Conservation (phyloP, 2,329 filamentous ascomycete genomes). For the Arthrobotrys conoides region DNA sequence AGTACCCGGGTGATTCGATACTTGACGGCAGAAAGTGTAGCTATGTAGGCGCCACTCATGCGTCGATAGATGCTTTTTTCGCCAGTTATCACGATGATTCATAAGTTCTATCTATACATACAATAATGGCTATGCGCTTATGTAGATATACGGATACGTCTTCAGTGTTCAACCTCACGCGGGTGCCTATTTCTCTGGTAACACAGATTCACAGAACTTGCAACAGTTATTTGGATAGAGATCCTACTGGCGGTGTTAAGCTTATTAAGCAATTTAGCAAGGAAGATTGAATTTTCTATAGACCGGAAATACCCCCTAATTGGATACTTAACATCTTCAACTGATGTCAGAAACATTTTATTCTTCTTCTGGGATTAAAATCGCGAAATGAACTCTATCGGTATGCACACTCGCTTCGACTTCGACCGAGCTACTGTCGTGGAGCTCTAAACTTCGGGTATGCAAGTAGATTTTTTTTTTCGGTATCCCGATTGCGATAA, state of each 20-base stretch:
- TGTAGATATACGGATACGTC: neutral
- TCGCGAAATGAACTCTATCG: neutral
- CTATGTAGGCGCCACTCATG: neutral
- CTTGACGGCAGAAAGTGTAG: neutral
- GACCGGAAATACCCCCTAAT: neutral
- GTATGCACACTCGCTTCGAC: neutral
- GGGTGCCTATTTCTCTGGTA: slow-evolving; percentile 10
- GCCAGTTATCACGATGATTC: neutral
- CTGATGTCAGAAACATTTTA: neutral
- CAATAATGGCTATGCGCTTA: slow-evolving; percentile 5
- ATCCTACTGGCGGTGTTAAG: neutral
- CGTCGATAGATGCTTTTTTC: neutral
- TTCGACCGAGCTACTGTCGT: slow-evolving; percentile 1
- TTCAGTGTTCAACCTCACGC: neutral
- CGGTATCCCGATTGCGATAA: slow-evolving; percentile 17
- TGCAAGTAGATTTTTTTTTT: slow-evolving; percentile 6
- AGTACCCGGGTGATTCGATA: neutral
- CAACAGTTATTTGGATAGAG: neutral
- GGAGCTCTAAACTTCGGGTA: slow-evolving; percentile 8
- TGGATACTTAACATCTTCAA: neutral
- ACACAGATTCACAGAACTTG: neutral
- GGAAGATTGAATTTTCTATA: neutral
- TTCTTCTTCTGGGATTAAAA: neutral
- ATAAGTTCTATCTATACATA: neutral
- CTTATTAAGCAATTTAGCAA: neutral